These are phyloP conservation scores for Crithidia fasciculata DNA, from an alignment of 208 protist genomes.

Conservation along the genomic window DNA sequence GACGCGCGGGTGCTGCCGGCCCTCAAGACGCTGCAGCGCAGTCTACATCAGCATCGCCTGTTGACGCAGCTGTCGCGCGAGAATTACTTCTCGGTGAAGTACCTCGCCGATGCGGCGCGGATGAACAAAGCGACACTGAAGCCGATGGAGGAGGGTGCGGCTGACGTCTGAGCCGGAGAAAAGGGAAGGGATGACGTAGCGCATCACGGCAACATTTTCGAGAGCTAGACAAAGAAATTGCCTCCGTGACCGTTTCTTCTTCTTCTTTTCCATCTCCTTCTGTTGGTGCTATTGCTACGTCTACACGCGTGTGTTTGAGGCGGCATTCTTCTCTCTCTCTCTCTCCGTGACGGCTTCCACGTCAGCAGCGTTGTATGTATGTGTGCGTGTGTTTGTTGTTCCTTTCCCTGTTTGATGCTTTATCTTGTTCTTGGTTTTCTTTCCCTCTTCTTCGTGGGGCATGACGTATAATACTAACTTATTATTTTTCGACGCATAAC, in stretches of 20 bases:
- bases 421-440: background rate
- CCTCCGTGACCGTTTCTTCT: no score
- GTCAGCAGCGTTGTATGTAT: no score
- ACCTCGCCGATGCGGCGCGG: conserved; percentile 75
- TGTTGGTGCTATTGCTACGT: no score
- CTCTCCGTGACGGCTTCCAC: no score
- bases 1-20: conserved; percentile 48
- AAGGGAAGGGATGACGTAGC: no score
- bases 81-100: conserved; percentile 90
- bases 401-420: background rate
- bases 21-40: conserved; percentile 74
- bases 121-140: conserved; percentile 64
- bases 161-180: background rate
- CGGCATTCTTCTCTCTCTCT: no score
- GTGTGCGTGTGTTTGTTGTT: no score
- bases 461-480: background rate
- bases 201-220: no score
- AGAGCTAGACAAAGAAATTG: no score
- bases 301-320: no score
- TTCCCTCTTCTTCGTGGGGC: background rate
- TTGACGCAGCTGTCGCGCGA: conserved; percentile 76
- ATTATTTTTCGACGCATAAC: background rate
- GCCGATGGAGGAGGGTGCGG: conserved; percentile 26
- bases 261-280: no score
- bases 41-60: conserved; percentile 66